A percentile compares a stretch with the other conserved stretches of the same genome.
Evolutionary conservation across 2,329 filamentous ascomycete genomes (phyloP).

Genomic region (Ophiocordyceps australis): DNA sequence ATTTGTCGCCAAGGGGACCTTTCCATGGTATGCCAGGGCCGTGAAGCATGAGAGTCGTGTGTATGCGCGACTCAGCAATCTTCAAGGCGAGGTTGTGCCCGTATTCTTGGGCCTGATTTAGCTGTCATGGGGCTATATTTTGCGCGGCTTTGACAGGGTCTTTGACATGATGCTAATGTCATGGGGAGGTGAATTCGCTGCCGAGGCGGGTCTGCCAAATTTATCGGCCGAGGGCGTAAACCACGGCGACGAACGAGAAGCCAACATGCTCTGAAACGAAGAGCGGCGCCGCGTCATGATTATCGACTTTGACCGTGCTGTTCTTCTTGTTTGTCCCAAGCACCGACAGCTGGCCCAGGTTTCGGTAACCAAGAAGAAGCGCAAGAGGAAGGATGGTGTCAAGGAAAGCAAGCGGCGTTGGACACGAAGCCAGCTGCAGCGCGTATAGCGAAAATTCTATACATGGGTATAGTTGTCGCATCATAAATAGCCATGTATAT

Average conservation of each 20-base stretch:
- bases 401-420: no score
- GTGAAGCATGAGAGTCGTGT: conserved; percentile 5
- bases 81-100: conserved; percentile 5
- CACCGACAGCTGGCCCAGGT: conserved; percentile 1
- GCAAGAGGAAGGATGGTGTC: no score
- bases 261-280: conserved; percentile 6
- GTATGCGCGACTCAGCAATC: conserved; percentile 5
- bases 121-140: conserved; percentile 1
- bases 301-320: conserved; percentile 5
- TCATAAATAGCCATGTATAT: no score
- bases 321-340: conserved; percentile 1
- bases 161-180: conserved; percentile 9
- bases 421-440: no score
- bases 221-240: conserved; percentile 4
- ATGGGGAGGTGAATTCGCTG: conserved; percentile 6
- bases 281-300: conserved; percentile 7
- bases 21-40: not conserved
- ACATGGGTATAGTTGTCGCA: no score
- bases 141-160: conserved; percentile 4
- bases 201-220: not conserved
- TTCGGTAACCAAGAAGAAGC: not conserved
- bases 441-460: no score
- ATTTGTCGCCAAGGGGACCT: conserved; percentile 6
- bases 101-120: not conserved
- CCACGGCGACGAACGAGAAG: conserved; percentile 5